Evolutionary conservation across 768 basidiomycete genomes (phyloP).

Genomic region (Gelatoporia subvermispora): DNA sequence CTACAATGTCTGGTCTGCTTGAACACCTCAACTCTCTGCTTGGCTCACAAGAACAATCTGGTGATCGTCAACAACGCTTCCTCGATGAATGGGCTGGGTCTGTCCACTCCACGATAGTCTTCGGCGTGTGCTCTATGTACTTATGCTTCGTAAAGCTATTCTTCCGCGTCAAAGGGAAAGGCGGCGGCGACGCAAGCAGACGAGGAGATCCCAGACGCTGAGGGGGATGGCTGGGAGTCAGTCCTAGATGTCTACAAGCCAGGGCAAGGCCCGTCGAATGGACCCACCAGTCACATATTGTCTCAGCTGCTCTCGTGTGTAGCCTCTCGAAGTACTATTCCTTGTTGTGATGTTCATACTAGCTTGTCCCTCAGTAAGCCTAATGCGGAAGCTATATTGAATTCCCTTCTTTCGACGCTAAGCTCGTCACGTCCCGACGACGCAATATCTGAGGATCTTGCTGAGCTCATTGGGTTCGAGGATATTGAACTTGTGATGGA

Average conservation of each 20-base stretch:
- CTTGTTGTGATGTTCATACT: background rate
- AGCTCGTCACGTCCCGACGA: constrained; percentile 53
- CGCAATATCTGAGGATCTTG: constrained; percentile 70
- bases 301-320: constrained; percentile 18
- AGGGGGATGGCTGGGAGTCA: constrained; percentile 13
- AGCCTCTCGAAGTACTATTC: background rate
- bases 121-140: background rate
- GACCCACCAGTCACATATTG: background rate
- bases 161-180: background rate
- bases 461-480: constrained; percentile 81
- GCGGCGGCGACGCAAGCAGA: background rate
- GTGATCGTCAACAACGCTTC: constrained; percentile 19
- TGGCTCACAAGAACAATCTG: constrained; percentile 14
- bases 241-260: constrained; percentile 14
- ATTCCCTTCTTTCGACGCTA: constrained; percentile 33
- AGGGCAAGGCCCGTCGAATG: background rate
- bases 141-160: background rate
- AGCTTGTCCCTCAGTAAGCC: constrained; percentile 18
- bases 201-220: background rate
- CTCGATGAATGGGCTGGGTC: constrained; percentile 25
- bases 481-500: constrained; percentile 74
- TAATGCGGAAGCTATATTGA: constrained; percentile 20
- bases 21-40: constrained; percentile 16
- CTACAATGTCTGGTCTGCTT: background rate
- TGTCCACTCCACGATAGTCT: constrained; percentile 3